A percentile compares a stretch with the other conserved stretches of the same genome.
Conservation (phyloP, 305 asterid genomes). For the Rubia peregrina region DNA sequence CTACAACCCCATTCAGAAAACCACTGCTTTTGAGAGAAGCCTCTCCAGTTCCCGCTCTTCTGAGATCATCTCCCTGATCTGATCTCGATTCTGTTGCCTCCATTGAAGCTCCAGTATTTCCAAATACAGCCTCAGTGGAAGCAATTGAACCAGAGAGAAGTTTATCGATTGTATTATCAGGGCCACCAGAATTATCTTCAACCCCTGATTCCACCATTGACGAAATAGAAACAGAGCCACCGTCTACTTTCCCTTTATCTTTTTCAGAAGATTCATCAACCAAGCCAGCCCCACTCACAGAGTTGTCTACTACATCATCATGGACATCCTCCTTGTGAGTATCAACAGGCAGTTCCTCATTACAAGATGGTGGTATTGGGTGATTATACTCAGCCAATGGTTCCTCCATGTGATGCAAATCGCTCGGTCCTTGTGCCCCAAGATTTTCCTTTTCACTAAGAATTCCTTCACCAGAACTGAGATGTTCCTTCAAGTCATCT, state of each 20-base stretch:
- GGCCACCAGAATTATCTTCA: neutral
- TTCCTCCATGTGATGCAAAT: slow-evolving; percentile 1
- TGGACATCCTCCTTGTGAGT: slow-evolving; percentile 8
- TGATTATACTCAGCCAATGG: slow-evolving; percentile 9
- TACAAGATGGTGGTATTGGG: neutral
- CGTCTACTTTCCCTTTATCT: slow-evolving; percentile 1
- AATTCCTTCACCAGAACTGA: slow-evolving; percentile 47
- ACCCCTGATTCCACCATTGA: neutral
- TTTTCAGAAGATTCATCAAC: slow-evolving; percentile 7
- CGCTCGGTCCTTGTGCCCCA: slow-evolving; percentile 8
- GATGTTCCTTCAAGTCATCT: slow-evolving; percentile 9
- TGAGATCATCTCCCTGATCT: slow-evolving; percentile 1
- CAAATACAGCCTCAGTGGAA: neutral
- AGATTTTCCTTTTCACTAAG: slow-evolving; percentile 37
- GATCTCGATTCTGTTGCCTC: slow-evolving; percentile 11
- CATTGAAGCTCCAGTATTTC: slow-evolving; percentile 10
- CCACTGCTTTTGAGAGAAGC: slow-evolving; percentile 7
- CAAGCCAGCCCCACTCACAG: neutral
- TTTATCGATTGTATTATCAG: neutral
- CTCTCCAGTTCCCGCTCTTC: slow-evolving; percentile 7
- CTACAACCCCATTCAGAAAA: too few species aligned
- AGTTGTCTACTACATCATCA: slow-evolving; percentile 10
- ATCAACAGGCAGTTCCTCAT: slow-evolving; percentile 5
- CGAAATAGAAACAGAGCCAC: slow-evolving; percentile 2
- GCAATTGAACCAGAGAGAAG: neutral